Conservation (phyloP, 2,329 filamentous ascomycete species). For the Fusarium dimerum region DNA sequence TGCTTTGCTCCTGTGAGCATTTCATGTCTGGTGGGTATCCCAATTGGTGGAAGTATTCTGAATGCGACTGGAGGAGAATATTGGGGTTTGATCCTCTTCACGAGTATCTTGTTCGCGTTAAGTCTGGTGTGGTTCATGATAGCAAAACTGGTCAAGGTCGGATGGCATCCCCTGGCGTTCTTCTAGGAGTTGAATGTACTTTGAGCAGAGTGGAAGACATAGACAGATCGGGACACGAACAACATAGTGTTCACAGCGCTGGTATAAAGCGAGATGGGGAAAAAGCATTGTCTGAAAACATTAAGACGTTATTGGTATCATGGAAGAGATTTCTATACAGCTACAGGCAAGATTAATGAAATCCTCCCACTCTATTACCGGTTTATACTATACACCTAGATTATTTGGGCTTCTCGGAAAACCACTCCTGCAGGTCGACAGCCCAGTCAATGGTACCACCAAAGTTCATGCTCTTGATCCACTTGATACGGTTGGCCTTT, state of each 20-base stretch:
- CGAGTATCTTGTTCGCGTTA: neutral
- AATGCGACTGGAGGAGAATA: neutral
- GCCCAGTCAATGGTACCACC: conserved; percentile 35
- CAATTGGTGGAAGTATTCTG: neutral
- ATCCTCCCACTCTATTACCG: neutral
- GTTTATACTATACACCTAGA: neutral
- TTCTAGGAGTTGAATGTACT: neutral
- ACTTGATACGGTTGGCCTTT: conserved; percentile 21
- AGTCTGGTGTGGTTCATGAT: neutral
- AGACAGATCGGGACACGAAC: too few species aligned
- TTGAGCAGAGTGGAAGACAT: too few species aligned
- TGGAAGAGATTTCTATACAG: neutral
- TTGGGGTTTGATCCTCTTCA: conserved; percentile 1
- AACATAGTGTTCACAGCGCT: too few species aligned
- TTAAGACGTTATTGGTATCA: neutral
- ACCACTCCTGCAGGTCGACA: conserved; percentile 30
- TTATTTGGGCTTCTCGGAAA: conserved; percentile 17
- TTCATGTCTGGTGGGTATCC: conserved; percentile 39
- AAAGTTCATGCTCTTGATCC: conserved; percentile 29
- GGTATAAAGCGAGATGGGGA: too few species aligned
- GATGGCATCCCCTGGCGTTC: neutral
- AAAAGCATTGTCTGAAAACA: neutral
- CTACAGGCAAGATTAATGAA: conserved; percentile 12
- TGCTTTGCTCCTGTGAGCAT: conserved; percentile 67
- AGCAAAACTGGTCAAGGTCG: neutral